phyloP scores from a whole-genome alignment of 352 stramenopile genomes.

The Phytophthora ramorum region DNA sequence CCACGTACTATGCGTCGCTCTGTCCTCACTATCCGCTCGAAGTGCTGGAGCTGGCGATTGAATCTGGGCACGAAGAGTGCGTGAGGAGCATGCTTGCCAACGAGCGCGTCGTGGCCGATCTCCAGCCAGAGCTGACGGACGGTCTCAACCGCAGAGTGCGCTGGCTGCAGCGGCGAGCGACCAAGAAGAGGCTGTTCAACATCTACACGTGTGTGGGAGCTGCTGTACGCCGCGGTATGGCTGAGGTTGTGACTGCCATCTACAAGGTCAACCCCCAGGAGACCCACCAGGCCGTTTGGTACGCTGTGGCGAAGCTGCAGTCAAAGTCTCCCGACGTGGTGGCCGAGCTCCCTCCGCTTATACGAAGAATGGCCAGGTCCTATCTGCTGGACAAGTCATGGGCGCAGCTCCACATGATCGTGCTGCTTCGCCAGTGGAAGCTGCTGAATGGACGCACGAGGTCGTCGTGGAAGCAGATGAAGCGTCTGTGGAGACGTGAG shows the following conservation, averaged over 20 bases:
- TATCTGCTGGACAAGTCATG: slow-evolving; percentile 3
- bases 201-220: slow-evolving; percentile 20
- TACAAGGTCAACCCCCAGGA: slow-evolving; percentile 22
- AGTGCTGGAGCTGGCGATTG: slow-evolving; percentile 25
- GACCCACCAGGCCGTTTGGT: slow-evolving; percentile 15
- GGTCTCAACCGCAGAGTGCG: slow-evolving; percentile 13
- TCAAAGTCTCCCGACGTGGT: neutral
- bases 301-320: slow-evolving; percentile 10
- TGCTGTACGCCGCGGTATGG: slow-evolving; percentile 14
- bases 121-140: slow-evolving; percentile 11
- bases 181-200: slow-evolving; percentile 17
- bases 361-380: neutral
- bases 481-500: neutral
- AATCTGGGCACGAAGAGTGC: slow-evolving; percentile 13
- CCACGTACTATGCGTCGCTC: slow-evolving; percentile 5
- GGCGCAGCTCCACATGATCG: neutral
- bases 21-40: slow-evolving; percentile 21
- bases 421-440: slow-evolving; percentile 3
- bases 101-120: slow-evolving; percentile 8
- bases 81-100: slow-evolving; percentile 5
- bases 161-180: slow-evolving; percentile 14
- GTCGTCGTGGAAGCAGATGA: neutral
- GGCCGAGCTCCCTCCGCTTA: neutral
- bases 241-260: slow-evolving; percentile 6
- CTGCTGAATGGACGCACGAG: neutral